Evolutionary conservation across 192 early-diverging fungal species (phyloP).

Genomic region (Funneliformis mosseae): DNA sequence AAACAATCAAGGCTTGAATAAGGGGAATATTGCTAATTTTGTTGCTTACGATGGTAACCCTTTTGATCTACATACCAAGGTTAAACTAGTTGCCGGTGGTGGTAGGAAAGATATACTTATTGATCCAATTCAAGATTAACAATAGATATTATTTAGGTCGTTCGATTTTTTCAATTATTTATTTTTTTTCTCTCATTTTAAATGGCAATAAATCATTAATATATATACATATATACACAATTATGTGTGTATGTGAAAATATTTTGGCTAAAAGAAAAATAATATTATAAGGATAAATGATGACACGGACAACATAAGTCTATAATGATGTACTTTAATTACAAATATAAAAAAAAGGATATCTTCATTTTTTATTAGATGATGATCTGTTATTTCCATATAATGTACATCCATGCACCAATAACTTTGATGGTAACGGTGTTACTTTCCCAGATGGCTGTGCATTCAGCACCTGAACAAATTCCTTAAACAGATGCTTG

Average conservation of each 20-base stretch:
- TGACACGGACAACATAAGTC: background rate
- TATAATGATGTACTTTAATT: background rate
- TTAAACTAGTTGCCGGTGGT: constrained; percentile 64
- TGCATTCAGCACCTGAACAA: constrained; percentile 48
- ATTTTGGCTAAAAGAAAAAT: background rate
- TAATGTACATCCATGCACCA: constrained; percentile 29
- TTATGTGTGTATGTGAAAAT: no score
- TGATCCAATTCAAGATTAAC: constrained; percentile 25
- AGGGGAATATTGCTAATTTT: constrained; percentile 43
- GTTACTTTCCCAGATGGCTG: constrained; percentile 48
- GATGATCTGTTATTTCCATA: constrained; percentile 20
- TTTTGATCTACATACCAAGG: constrained; percentile 60
- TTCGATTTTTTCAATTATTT: no score
- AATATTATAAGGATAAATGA: background rate
- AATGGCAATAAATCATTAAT: no score
- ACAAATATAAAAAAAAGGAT: background rate
- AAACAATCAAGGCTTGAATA: constrained; percentile 2
- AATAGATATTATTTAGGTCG: background rate
- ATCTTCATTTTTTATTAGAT: background rate
- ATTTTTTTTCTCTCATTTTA: no score
- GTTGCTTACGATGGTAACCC: constrained; percentile 67
- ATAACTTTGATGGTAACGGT: constrained; percentile 50
- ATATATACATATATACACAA: no score
- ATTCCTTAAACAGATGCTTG: constrained; percentile 44
- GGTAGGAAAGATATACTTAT: constrained; percentile 38